Percentiles rank a stretch among this genome's conserved stretches.
Conservation (phyloP, 352 stramenopile genomes). For the Globisporangium iwayamae region DNA sequence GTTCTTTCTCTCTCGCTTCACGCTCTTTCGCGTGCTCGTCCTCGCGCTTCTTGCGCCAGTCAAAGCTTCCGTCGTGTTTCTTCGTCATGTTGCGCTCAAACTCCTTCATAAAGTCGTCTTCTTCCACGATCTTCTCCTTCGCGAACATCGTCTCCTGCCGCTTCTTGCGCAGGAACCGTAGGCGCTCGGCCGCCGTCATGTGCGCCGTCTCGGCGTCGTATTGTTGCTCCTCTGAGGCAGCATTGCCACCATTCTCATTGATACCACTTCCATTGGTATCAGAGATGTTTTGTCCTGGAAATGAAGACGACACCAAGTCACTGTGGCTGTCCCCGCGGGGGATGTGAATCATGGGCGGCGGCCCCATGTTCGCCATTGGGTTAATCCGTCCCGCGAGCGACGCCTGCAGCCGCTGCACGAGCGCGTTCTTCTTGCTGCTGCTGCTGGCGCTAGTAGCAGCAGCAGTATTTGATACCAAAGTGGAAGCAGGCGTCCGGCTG, state of each 20-base stretch:
- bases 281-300: neutral
- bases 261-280: neutral
- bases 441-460: no score
- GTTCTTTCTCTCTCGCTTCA: constrained; percentile 9
- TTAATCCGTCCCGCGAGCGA: constrained; percentile 43
- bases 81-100: constrained; percentile 71
- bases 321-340: constrained; percentile 13
- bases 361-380: constrained; percentile 19
- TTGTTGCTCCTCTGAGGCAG: constrained; percentile 24
- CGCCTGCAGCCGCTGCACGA: constrained; percentile 52
- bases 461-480: neutral
- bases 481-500: neutral
- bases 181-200: constrained; percentile 58
- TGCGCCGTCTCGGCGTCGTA: constrained; percentile 54
- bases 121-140: constrained; percentile 39
- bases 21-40: constrained; percentile 4
- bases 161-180: constrained; percentile 62
- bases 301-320: neutral
- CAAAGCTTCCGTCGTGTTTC: constrained; percentile 30
- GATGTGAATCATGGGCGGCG: constrained; percentile 30
- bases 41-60: constrained; percentile 16
- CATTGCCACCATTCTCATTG: neutral
- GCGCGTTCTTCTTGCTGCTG: constrained; percentile 24
- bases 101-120: constrained; percentile 68
- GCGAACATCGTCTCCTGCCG: constrained; percentile 51